A percentile compares a stretch with the other conserved stretches of the same genome.
These are phyloP conservation scores for Theileria equi DNA, from an alignment of 169 alveolate species.

Conservation along the genomic window DNA sequence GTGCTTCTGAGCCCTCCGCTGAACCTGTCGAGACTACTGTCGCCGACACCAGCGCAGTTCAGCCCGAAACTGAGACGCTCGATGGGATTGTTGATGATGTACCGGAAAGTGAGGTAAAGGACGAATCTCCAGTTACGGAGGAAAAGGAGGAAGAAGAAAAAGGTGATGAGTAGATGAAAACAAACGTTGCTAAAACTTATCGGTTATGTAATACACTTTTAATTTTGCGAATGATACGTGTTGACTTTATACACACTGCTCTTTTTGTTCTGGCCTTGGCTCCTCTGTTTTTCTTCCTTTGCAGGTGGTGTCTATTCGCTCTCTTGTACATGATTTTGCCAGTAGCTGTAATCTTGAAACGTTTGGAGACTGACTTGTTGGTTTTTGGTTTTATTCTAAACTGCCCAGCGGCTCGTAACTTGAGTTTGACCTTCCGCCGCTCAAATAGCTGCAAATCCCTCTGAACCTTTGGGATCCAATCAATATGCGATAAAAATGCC, in stretches of 20 bases:
- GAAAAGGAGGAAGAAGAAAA: too few relatives aligned
- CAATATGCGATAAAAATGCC: background rate
- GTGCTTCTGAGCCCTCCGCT: too few relatives aligned
- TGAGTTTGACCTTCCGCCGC: conserved; percentile 33
- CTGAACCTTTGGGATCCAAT: too few relatives aligned
- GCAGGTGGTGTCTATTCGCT: conserved; percentile 75
- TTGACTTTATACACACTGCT: conserved; percentile 34
- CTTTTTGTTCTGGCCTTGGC: conserved; percentile 52
- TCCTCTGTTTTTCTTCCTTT: conserved; percentile 52
- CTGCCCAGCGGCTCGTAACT: conserved; percentile 57
- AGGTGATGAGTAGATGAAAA: too few relatives aligned
- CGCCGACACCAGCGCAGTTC: too few relatives aligned
- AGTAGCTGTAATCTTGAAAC: conserved; percentile 79
- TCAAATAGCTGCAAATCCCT: conserved; percentile 13
- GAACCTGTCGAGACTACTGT: too few relatives aligned
- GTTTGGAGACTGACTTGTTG: conserved; percentile 76
- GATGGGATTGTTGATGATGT: too few relatives aligned
- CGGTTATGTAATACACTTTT: conserved; percentile 59
- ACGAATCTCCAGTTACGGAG: too few relatives aligned
- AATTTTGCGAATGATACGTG: conserved; percentile 52
- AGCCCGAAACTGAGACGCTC: too few relatives aligned
- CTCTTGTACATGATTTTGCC: conserved; percentile 78
- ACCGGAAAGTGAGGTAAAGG: too few relatives aligned
- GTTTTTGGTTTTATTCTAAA: conserved; percentile 78
- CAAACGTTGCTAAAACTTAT: conserved; percentile 14